Evolutionary conservation across 495 filamentous ascomycete genomes (phyloP), one percentile per base, ranked within the genome.

Genomic region (Bacidia gigantensis): DNA sequence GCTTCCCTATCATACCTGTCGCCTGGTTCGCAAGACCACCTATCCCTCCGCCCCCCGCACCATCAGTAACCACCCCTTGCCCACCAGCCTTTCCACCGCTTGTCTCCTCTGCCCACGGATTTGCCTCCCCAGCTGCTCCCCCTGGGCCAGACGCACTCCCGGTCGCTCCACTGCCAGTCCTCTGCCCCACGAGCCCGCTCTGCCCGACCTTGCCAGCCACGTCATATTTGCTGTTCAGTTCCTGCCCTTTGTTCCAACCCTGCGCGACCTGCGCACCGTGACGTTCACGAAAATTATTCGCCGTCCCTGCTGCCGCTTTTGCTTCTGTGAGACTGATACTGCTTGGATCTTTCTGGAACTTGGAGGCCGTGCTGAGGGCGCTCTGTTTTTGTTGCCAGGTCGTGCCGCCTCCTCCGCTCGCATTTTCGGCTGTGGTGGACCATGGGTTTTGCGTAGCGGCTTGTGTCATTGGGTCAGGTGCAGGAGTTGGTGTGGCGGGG

Each of bases 211-310:
- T 49, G 12, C 43, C 47, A 20, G 57, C 52, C 22, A 62, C 39
- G 23, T 55, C 55, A 49, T 77, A 76, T 51, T 76, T 81, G 49
- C 73, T 67, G 29, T 76, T 72, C 56, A 84, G 47, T 0, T 69
- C 72, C 44, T 73, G 74, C 12, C 80, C 77, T n/a, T 72, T 73
- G 60, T 76, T 69, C 63, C 75, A 71, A 0, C 84, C 86, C 7
- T 76, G 67, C 2, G 81, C 74, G 5, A 88, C 79, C 60, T 88
- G 80, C 23, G 82, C 83, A 3, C 79, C 79, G 62, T 88, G 83
- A 45, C 81, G 56, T 62, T 86, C 79, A 20, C 83, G 81, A 60
- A 89, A 87, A 57, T 81, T 85, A 49, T 80, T 80, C 11, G 77
- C 70, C 22, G 83, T 81, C n/a, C 70, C 69, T 2, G 74, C 74